Evolutionary conservation across 2,329 filamentous ascomycete genomes (phyloP), one percentile per base, ranked within the genome.

Genomic region (Ceratocystiopsis sp.): DNA sequence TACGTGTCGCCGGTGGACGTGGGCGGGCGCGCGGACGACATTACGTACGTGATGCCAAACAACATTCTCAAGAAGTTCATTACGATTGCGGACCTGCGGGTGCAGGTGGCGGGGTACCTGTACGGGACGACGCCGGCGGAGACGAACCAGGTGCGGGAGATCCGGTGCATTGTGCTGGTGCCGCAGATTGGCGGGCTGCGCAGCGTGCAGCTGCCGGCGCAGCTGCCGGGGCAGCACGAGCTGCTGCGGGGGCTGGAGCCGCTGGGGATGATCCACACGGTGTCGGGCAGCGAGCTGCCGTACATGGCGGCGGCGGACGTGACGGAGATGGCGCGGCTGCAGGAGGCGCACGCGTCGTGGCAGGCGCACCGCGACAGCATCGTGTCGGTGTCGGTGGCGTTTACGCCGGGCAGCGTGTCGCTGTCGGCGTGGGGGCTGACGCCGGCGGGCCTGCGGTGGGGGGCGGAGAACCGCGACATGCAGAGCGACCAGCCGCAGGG

Each of bases 21-120:
- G 43, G 89, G 96, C 57, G 83, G 89, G 51, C 83, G 86, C 43
- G 75, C 91, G 50, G 86, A 94, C 47, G 84, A 87, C 54, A 81
- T 84, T 57, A 98, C 89, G 1, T 98, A 96, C 55, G 84, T 98
- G 55, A 95, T 98, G 84, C 91, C 91, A 1, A 98, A 96, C 74
- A 98, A 98, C 60, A 80, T 98, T 40, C 73, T 98, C 54, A 95
- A 94, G 71, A 84, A 85, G 50, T 98, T 98, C 69, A 96, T 98
- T 64, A 91, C 84, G 19, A 93, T 98, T 56, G 82, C 91, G 39
- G 91, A 98, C 65, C 74, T 98, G 44, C 83, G 93, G 40, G 87
- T 96, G 14, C 91, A 98, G 62, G 87, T 98, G 41, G 87, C 89
- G 15, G 91, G 87, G 1, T 98, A 94, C 59, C 72, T 98, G 1